These are phyloP conservation scores for Petunia axillaris DNA, from an alignment of 257 asterid genomes.

Conservation along the genomic window DNA sequence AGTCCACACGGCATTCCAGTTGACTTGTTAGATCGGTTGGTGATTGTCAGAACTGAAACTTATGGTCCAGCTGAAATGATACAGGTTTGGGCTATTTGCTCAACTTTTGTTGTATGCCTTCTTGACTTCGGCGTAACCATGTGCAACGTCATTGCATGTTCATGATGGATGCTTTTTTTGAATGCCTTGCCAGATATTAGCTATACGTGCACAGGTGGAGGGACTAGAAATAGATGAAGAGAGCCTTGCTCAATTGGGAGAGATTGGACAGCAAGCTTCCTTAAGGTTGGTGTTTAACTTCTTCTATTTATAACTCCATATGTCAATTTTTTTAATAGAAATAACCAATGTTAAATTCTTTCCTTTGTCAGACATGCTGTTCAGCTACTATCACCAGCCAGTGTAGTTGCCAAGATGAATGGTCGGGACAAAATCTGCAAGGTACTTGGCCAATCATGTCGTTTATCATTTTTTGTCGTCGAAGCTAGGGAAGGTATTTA, in stretches of 20 bases:
- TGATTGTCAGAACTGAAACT: constrained; percentile 85
- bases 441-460: constrained; percentile 43
- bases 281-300: constrained; percentile 53
- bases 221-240: constrained; percentile 85
- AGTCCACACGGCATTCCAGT: constrained; percentile 98
- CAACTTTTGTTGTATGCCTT: neutral
- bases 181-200: constrained; percentile 64
- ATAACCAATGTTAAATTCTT: neutral
- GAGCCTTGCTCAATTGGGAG: constrained; percentile 88
- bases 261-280: constrained; percentile 82
- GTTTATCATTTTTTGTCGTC: neutral
- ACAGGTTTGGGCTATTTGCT: constrained; percentile 53
- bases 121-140: neutral
- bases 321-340: neutral
- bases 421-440: constrained; percentile 92
- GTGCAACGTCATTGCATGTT: neutral
- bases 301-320: neutral
- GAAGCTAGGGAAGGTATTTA: neutral
- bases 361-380: constrained; percentile 68
- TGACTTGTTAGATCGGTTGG: constrained; percentile 89
- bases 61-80: constrained; percentile 99
- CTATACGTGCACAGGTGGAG: constrained; percentile 96
- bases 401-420: constrained; percentile 80
- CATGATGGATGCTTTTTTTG: constrained; percentile 1
- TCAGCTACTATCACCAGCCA: constrained; percentile 88